phyloP scores from a whole-genome alignment of 495 filamentous ascomycete genomes.

The Penicillium argentinense region DNA sequence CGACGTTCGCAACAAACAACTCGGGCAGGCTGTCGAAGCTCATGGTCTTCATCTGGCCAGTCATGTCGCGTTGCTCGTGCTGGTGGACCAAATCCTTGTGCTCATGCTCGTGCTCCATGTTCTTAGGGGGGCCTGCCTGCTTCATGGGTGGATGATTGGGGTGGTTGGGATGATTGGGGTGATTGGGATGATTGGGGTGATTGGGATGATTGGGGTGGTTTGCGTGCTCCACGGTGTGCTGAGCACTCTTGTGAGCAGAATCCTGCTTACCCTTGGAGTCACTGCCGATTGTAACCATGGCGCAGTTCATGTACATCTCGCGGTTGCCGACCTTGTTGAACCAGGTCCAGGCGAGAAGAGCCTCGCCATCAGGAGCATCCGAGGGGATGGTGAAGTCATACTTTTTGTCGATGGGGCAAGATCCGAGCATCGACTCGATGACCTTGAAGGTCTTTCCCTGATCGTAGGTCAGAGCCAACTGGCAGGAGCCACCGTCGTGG shows the following conservation, averaged over 20 bases:
- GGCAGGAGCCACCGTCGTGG: conserved; percentile 87
- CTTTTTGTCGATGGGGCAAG: conserved; percentile 62
- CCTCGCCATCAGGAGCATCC: conserved; percentile 48
- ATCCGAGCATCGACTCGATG: conserved; percentile 79
- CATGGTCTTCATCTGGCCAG: conserved; percentile 49
- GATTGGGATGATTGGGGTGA: too few relatives aligned
- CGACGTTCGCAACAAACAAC: conserved; percentile 61
- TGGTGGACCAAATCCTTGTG: conserved; percentile 2
- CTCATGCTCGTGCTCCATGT: background rate
- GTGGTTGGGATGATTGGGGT: too few relatives aligned
- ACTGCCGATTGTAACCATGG: conserved; percentile 64
- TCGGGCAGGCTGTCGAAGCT: conserved; percentile 39
- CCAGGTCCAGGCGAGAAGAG: conserved; percentile 83
- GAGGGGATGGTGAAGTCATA: conserved; percentile 51
- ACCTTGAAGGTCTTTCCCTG: conserved; percentile 69
- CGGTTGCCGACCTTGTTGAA: conserved; percentile 86
- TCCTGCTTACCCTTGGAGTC: conserved; percentile 26
- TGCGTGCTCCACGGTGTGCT: conserved; percentile 1
- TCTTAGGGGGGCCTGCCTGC: background rate
- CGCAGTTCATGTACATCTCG: conserved; percentile 97
- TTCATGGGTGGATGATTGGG: conserved; percentile 13
- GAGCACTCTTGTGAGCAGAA: background rate
- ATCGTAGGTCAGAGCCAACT: conserved; percentile 81
- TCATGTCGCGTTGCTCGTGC: conserved; percentile 40
- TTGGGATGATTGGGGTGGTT: background rate